Conservation (phyloP, 768 basidiomycete species). For the Kondoa malvinella region DNA sequence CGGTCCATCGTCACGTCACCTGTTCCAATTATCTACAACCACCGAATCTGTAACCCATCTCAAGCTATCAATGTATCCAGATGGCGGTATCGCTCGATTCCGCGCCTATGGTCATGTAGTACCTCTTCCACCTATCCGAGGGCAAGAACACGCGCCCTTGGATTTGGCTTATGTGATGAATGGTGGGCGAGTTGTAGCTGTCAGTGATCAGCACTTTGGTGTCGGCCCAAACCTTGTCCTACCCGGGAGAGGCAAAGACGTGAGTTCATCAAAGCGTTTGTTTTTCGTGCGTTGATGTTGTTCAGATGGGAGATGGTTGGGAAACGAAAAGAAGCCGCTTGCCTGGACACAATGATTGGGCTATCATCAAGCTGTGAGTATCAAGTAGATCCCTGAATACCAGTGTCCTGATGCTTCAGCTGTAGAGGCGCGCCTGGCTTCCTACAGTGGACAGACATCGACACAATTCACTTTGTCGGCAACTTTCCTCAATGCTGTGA, state of each 20-base stretch:
- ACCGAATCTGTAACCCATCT: constrained; percentile 48
- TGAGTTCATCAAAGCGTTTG: background rate
- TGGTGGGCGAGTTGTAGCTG: constrained; percentile 64
- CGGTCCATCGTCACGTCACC: constrained; percentile 70
- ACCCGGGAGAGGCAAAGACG: constrained; percentile 55
- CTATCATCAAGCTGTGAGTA: constrained; percentile 66
- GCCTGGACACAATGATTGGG: constrained; percentile 77
- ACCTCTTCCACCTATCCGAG: constrained; percentile 12
- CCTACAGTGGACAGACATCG: constrained; percentile 63
- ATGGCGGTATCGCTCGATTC: constrained; percentile 92
- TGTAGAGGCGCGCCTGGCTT: constrained; percentile 54
- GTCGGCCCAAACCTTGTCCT: constrained; percentile 76
- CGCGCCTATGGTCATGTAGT: constrained; percentile 67
- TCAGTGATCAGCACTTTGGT: constrained; percentile 90
- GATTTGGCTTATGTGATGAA: constrained; percentile 83
- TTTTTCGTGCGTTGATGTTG: constrained; percentile 33
- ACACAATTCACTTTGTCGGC: constrained; percentile 88
- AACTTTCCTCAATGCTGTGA: constrained; percentile 85
- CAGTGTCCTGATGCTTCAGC: background rate
- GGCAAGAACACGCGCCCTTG: constrained; percentile 34
- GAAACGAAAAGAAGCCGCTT: constrained; percentile 76
- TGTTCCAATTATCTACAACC: constrained; percentile 51
- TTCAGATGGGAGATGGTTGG: constrained; percentile 85
- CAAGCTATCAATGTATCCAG: constrained; percentile 87
- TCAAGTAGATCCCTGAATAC: too few species aligned